Conservation (phyloP, 2,329 filamentous ascomycete genomes). For the Ambrosiella xylebori region DNA sequence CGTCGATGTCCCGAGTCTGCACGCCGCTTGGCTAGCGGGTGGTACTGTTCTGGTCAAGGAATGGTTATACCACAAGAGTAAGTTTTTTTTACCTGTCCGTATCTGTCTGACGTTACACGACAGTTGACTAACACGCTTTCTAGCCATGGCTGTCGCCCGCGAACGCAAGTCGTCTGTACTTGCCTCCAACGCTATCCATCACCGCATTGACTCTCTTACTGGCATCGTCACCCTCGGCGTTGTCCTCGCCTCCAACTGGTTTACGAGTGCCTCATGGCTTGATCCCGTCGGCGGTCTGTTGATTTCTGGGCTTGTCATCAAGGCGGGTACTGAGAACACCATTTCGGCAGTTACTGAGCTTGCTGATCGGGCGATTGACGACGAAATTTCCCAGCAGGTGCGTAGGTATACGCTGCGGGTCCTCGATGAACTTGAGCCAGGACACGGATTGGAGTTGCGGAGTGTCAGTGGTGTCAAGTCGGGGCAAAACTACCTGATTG, state of each 20-base stretch:
- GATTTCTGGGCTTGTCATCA: constrained; percentile 86
- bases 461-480: constrained; percentile 84
- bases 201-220: constrained; percentile 88
- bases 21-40: constrained; percentile 84
- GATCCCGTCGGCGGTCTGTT: constrained; percentile 85
- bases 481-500: constrained; percentile 88
- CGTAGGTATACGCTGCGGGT: constrained; percentile 45
- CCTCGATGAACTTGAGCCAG: constrained; percentile 24
- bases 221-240: constrained; percentile 82
- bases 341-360: constrained; percentile 67
- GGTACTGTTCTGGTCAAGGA: constrained; percentile 88
- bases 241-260: constrained; percentile 75
- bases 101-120: background rate
- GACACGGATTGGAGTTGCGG: constrained; percentile 49
- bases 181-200: constrained; percentile 89
- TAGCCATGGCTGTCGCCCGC: constrained; percentile 86
- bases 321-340: constrained; percentile 77
- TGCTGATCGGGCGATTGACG: constrained; percentile 76
- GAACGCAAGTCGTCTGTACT: constrained; percentile 92
- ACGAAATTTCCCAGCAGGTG: constrained; percentile 61
- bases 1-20: constrained; percentile 57
- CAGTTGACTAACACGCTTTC: constrained; percentile 5
- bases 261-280: constrained; percentile 75
- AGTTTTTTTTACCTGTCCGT: constrained; percentile 23
- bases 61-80: constrained; percentile 93